Percentiles rank a stretch among this genome's conserved stretches.
Evolutionary conservation across 306 rosid genomes (phyloP).

Genomic region (Mimosa bimucronata): DNA sequence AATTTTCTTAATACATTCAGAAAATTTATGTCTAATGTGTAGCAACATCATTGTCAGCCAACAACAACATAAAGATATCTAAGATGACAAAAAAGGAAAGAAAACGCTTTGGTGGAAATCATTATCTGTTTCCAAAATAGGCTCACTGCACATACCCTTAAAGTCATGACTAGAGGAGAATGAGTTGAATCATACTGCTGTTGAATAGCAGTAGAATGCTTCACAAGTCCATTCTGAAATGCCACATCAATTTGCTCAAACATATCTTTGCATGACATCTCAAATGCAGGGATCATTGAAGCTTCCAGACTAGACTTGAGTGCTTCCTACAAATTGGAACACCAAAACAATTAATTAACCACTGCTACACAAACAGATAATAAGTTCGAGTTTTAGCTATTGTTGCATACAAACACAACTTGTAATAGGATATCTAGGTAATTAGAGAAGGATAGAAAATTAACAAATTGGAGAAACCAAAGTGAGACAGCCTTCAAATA

Average conservation of each 20-base stretch:
- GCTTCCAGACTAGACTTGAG: conserved; percentile 65
- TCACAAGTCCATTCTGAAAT: conserved; percentile 63
- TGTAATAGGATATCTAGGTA: background rate
- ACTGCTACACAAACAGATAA: conserved; percentile 25
- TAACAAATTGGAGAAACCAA: background rate
- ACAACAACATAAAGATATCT: too few species aligned
- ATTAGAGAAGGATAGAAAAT: background rate
- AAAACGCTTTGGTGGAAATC: background rate
- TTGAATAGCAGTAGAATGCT: conserved; percentile 55
- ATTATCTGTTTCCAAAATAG: conserved; percentile 32
- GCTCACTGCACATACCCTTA: conserved; percentile 56
- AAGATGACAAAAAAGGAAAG: too few species aligned
- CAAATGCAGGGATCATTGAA: conserved; percentile 66
- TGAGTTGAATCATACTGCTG: conserved; percentile 74
- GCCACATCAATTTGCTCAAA: conserved; percentile 69
- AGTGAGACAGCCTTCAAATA: background rate
- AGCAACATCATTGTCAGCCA: too few species aligned
- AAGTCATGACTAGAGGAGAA: conserved; percentile 63
- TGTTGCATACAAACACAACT: conserved; percentile 25
- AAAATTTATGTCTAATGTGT: too few species aligned
- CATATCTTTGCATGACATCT: conserved; percentile 68
- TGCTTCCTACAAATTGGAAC: conserved; percentile 58
- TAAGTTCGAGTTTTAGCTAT: conserved; percentile 1
- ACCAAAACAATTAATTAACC: conserved; percentile 32
- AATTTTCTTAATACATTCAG: too few species aligned